Conservation (phyloP, 2,329 filamentous ascomycete species). For the Paecilomyces sp. region DNA sequence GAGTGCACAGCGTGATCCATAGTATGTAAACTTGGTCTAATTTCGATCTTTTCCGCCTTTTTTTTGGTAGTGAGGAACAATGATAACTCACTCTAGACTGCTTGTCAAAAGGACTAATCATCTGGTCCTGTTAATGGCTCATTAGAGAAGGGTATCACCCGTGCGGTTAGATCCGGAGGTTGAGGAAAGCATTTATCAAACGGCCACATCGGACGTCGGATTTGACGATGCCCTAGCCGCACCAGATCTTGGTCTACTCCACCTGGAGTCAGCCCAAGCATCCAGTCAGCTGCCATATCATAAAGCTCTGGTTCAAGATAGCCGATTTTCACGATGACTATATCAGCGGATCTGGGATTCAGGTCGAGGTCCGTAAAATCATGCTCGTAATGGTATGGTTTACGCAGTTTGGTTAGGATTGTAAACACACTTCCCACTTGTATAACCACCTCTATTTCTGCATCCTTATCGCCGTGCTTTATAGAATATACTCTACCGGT, state of each 20-base stretch:
- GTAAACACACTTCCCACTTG: slow-evolving; percentile 45
- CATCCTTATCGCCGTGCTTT: slow-evolving; percentile 44
- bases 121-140: slow-evolving; percentile 4
- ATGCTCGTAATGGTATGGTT: slow-evolving; percentile 47
- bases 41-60: not conserved
- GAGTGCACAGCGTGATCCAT: not conserved
- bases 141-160: slow-evolving; percentile 28
- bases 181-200: slow-evolving; percentile 32
- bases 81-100: not conserved
- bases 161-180: slow-evolving; percentile 28
- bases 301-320: slow-evolving; percentile 51
- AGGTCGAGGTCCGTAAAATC: slow-evolving; percentile 47
- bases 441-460: slow-evolving; percentile 43
- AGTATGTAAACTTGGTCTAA: not conserved
- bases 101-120: not conserved
- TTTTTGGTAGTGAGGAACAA: not conserved
- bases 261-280: slow-evolving; percentile 47
- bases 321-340: slow-evolving; percentile 51
- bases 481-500: slow-evolving; percentile 46
- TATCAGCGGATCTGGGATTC: slow-evolving; percentile 38
- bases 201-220: slow-evolving; percentile 45
- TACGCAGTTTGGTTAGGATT: slow-evolving; percentile 46
- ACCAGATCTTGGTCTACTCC: slow-evolving; percentile 48
- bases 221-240: slow-evolving; percentile 42
- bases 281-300: slow-evolving; percentile 49